A percentile compares a stretch with the other conserved stretches of the same genome.
Conservation (phyloP, 176 grass and related monocot species). For the Aegilops bicornis region DNA sequence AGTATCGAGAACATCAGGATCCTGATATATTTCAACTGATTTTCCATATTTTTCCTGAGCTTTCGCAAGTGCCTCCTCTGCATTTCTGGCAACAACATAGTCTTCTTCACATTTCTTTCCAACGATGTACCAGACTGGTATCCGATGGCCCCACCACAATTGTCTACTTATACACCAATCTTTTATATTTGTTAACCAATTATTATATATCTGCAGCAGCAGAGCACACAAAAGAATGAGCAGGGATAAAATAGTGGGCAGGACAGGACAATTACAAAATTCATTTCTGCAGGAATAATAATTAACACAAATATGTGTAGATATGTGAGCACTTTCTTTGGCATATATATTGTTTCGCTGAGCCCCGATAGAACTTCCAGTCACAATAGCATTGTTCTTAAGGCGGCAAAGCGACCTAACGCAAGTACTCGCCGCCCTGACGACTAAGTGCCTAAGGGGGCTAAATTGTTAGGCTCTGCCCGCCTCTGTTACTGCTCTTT, state of each 20-base stretch:
- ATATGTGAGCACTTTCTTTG: constrained; percentile 18
- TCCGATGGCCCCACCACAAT: constrained; percentile 97
- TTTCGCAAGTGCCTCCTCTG: constrained; percentile 75
- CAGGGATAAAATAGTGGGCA: neutral
- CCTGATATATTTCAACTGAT: constrained; percentile 97
- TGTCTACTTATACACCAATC: constrained; percentile 99
- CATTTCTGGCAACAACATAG: constrained; percentile 85
- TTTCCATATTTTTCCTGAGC: constrained; percentile 85
- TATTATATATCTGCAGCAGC: constrained; percentile 89
- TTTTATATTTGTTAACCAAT: constrained; percentile 99
- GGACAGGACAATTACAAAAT: constrained; percentile 14
- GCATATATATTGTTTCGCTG: neutral
- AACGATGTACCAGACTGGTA: constrained; percentile 98
- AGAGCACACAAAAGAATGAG: constrained; percentile 4
- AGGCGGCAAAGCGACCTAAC: too few species aligned
- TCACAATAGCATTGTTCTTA: neutral
- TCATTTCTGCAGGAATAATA: neutral
- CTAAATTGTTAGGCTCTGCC: too few species aligned
- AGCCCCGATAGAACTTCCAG: neutral
- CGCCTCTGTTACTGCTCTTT: neutral
- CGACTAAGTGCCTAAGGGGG: too few species aligned
- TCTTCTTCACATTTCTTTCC: constrained; percentile 91
- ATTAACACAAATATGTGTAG: neutral
- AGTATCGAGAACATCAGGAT: constrained; percentile 95
- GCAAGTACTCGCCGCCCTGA: too few species aligned